phyloP scores from a whole-genome alignment of 2,329 filamentous ascomycete genomes.

The Macrophomina tecta region DNA sequence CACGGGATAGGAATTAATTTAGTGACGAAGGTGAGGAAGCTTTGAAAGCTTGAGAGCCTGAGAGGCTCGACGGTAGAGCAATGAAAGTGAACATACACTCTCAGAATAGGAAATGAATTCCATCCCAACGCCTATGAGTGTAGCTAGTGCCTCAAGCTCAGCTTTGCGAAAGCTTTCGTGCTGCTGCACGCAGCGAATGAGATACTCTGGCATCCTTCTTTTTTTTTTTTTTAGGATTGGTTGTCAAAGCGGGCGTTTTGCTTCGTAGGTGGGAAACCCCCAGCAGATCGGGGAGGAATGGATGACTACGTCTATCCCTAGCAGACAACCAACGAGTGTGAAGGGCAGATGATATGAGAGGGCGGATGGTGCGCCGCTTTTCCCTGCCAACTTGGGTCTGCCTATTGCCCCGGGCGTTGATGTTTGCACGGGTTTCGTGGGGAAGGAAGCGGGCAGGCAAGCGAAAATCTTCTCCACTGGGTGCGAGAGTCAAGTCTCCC shows the following conservation, averaged over 20 bases:
- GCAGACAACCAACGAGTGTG: background rate
- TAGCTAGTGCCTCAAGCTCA: conserved; percentile 81
- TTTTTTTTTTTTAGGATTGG: background rate
- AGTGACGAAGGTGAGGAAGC: background rate
- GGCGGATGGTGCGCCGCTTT: background rate
- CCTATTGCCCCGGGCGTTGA: background rate
- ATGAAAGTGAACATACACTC: conserved; percentile 59
- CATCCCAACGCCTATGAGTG: conserved; percentile 69
- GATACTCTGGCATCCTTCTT: conserved; percentile 63
- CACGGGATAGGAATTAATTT: background rate
- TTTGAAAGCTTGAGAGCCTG: background rate
- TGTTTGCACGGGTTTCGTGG: conserved; percentile 8
- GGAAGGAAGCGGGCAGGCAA: conserved; percentile 15
- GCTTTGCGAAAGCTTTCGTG: conserved; percentile 90
- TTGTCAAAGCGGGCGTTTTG: background rate
- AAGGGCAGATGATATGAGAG: background rate
- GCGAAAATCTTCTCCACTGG: conserved; percentile 24
- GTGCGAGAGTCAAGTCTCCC: background rate
- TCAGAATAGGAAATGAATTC: conserved; percentile 76
- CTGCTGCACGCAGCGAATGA: conserved; percentile 86
- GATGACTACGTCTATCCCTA: background rate
- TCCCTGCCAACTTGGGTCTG: background rate
- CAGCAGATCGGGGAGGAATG: background rate
- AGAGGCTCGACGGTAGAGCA: conserved; percentile 18
- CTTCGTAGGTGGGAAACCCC: background rate